Evolutionary conservation across 495 filamentous ascomycete genomes (phyloP).

Genomic region (Penicillium silybi): DNA sequence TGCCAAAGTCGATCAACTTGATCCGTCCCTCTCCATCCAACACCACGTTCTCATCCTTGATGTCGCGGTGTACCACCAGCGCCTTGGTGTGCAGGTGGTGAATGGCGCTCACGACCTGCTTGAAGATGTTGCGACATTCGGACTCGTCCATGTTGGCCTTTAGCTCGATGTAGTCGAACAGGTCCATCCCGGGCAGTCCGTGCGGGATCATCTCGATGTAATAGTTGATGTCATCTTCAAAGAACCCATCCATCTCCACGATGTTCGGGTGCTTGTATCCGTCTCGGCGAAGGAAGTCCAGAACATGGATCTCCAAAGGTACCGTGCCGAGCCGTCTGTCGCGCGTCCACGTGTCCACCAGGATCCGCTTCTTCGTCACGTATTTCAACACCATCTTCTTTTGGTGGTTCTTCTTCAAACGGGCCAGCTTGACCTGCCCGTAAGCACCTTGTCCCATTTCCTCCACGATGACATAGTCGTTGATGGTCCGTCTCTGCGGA

Average conservation of each 20-base stretch:
- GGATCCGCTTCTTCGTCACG: slow-evolving; percentile 92
- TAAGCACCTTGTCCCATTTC: slow-evolving; percentile 99
- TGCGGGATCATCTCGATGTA: slow-evolving; percentile 99
- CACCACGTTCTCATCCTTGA: slow-evolving; percentile 98
- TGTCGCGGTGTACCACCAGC: slow-evolving; percentile 90
- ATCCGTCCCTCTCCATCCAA: slow-evolving; percentile 93
- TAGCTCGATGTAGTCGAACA: slow-evolving; percentile 98
- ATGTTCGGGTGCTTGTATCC: slow-evolving; percentile 91
- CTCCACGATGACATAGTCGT: slow-evolving; percentile 89
- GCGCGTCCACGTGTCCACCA: slow-evolving; percentile 98
- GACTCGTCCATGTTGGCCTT: slow-evolving; percentile 93
- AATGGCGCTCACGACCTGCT: slow-evolving; percentile 83
- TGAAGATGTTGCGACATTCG: slow-evolving; percentile 92
- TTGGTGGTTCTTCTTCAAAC: slow-evolving; percentile 68
- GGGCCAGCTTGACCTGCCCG: slow-evolving; percentile 94
- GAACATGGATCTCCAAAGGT: slow-evolving; percentile 93
- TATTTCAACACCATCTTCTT: slow-evolving; percentile 96
- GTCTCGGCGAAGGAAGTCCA: slow-evolving; percentile 88
- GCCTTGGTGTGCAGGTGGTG: slow-evolving; percentile 91
- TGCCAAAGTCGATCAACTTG: slow-evolving; percentile 97
- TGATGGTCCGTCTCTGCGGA: slow-evolving; percentile 70
- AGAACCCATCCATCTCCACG: slow-evolving; percentile 98
- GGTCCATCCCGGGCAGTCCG: slow-evolving; percentile 94
- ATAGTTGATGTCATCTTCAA: slow-evolving; percentile 96
- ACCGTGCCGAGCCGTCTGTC: slow-evolving; percentile 95